Percentiles rank a stretch among this genome's conserved stretches.
phyloP scores from a whole-genome alignment of 495 filamentous ascomycete genomes.

The Tuber melanosporum region DNA sequence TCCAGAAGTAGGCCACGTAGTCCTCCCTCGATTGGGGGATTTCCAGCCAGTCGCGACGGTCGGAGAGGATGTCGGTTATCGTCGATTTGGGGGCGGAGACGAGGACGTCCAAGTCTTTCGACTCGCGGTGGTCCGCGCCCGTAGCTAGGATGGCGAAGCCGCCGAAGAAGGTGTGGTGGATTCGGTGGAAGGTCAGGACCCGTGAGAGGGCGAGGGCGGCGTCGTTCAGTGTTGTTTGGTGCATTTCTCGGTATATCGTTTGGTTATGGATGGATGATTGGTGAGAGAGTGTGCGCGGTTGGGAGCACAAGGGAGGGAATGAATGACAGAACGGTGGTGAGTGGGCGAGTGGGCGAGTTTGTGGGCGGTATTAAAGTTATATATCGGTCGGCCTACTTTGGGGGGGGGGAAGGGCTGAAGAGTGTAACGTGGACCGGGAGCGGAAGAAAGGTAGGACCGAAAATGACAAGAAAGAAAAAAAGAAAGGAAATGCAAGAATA shows the following conservation, averaged over 20 bases:
- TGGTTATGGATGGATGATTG: not conserved
- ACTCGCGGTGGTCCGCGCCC: conserved; percentile 37
- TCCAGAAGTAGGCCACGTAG: conserved; percentile 43
- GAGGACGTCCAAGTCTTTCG: conserved; percentile 43
- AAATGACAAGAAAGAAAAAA: not conserved
- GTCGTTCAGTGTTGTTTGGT: conserved; percentile 38
- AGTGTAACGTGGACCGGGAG: not conserved
- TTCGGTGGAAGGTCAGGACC: conserved; percentile 40
- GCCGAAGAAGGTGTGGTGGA: conserved; percentile 42
- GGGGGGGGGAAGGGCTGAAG: not conserved
- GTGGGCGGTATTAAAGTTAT: not conserved
- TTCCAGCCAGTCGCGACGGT: conserved; percentile 38
- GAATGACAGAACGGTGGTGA: not conserved
- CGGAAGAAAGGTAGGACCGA: conserved; percentile 4
- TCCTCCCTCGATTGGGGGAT: conserved; percentile 42
- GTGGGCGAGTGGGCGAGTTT: not conserved
- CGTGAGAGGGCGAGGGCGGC: conserved; percentile 41
- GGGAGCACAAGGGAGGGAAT: not conserved
- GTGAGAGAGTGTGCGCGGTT: not conserved
- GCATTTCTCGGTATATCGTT: conserved; percentile 21
- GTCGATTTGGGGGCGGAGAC: conserved; percentile 38
- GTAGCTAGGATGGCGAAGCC: conserved; percentile 42
- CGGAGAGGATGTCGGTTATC: conserved; percentile 33
- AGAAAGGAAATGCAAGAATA: not conserved
- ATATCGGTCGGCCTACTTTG: not conserved